Base-by-base conservation (phyloP, 208 protist genomes). In the Angomonas deanei region DNA sequence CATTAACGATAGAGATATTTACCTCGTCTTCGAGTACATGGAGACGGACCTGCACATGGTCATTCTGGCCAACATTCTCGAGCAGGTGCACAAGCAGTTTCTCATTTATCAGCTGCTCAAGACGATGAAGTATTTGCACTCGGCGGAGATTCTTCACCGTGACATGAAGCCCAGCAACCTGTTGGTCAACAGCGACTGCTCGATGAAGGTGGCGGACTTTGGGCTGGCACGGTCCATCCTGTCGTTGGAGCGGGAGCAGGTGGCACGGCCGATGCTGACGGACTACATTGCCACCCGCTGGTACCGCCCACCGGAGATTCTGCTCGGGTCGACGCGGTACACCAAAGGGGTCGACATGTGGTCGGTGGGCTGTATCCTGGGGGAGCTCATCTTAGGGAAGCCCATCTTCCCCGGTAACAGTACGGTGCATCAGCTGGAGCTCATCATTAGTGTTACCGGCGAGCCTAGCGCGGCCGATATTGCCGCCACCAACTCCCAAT, bases 21-120 rank as follows among this genome's bases (percentile, higher is more conserved):
- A 99, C 70, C 78, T 99, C 11, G 92, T 98, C 6, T 99, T 99
- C 64, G 97, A 99, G 82, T 98, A 97, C 80, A 98, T 99, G 96
- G 96, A 97, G 60, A 97, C 92, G 0, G 94, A 97, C 64, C 73
- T 97, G 55, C 88, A 97, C 78, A 82, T 88, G 11, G 84, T 99
- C 3, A 99, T 99, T 52, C 86, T 96, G 48, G 93, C 97, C 24
- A 97, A 96, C 65, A 99, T 99, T 61, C 79, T 99, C 13, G 96
- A 99, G 70, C 91, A 98, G 46, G 92, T 97, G 28, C 97, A 99
- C 76, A 98, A 98, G 70, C 91, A 97, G 79, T 98, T 97, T 62
- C 97, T 98, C 62, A 97, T 98, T 27, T 99, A 99, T 72, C 97
- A 99, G 76, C 79, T 98, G 28, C 80, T 99, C 28, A 98, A 98